Percentiles rank a stretch among this genome's conserved stretches.
Conservation (phyloP, 108 stramenopile species). For the Cyclotella sp. region DNA sequence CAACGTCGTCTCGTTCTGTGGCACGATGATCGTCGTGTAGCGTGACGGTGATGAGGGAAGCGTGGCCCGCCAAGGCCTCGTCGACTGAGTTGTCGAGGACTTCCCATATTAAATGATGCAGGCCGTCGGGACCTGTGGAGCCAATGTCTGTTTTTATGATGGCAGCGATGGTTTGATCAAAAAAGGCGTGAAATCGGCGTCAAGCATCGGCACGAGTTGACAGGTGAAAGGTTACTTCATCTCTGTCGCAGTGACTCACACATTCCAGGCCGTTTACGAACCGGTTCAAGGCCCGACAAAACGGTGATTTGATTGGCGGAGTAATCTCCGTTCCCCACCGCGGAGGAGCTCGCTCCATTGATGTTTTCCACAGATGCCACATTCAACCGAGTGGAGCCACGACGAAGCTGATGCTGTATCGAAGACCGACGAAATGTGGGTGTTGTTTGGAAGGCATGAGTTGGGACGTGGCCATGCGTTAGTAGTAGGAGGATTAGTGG, state of each 20-base stretch:
- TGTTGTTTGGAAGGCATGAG: background rate
- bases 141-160: conserved; percentile 71
- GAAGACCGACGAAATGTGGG: background rate
- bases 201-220: no score
- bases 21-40: conserved; percentile 62
- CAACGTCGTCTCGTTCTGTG: background rate
- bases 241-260: conserved; percentile 25
- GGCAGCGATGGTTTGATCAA: no score
- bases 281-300: conserved; percentile 93
- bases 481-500: no score
- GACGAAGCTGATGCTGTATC: background rate
- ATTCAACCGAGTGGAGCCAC: background rate
- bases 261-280: conserved; percentile 96
- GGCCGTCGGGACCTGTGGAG: conserved; percentile 90
- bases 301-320: conserved; percentile 95
- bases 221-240: no score
- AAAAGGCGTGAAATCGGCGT: background rate
- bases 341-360: conserved; percentile 18
- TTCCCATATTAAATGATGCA: conserved; percentile 97
- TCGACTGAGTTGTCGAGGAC: conserved; percentile 96
- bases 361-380: conserved; percentile 13
- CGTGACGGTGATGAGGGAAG: conserved; percentile 71
- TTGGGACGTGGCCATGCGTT: no score
- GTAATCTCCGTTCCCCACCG: conserved; percentile 51
- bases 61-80: conserved; percentile 94